Percentiles rank a stretch among this genome's conserved stretches.
phyloP scores from a whole-genome alignment of 2,329 filamentous ascomycete species.

The Fulvia fulva region DNA sequence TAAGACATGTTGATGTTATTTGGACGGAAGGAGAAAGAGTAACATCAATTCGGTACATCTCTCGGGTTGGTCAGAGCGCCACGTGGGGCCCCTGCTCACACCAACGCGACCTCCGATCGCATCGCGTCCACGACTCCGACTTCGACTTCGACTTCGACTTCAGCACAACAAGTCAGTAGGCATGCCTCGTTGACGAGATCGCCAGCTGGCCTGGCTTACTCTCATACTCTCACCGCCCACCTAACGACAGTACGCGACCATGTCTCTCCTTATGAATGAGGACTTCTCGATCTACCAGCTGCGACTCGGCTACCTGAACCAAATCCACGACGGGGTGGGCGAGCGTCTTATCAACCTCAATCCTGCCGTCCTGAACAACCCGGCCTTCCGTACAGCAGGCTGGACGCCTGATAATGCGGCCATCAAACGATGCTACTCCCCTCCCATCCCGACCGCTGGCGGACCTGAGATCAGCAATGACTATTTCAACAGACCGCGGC shows the following conservation, averaged over 20 bases:
- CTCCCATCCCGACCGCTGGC: constrained; percentile 77
- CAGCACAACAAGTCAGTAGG: background rate
- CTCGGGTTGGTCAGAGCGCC: background rate
- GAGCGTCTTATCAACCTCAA: constrained; percentile 80
- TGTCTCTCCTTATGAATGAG: constrained; percentile 38
- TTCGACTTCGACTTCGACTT: background rate
- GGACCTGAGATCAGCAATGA: constrained; percentile 43
- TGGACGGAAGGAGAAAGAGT: background rate
- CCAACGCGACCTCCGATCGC: background rate
- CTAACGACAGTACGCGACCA: constrained; percentile 14
- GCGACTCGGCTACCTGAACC: constrained; percentile 72
- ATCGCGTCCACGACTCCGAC: no score
- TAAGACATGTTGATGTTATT: no score
- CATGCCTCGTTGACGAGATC: background rate
- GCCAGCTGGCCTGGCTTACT: constrained; percentile 23
- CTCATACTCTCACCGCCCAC: background rate
- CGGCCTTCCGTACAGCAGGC: constrained; percentile 76
- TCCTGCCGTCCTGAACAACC: constrained; percentile 72
- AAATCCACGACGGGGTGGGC: constrained; percentile 78
- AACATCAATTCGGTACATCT: background rate
- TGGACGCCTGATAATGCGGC: constrained; percentile 72
- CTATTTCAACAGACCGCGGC: constrained; percentile 66
- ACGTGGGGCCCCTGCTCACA: background rate
- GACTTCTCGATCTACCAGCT: constrained; percentile 75
- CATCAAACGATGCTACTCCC: constrained; percentile 79